A percentile compares a stretch with the other conserved stretches of the same genome.
These are phyloP conservation scores for Mallotus repandus DNA, from an alignment of 441 rosid species.

Conservation along the genomic window DNA sequence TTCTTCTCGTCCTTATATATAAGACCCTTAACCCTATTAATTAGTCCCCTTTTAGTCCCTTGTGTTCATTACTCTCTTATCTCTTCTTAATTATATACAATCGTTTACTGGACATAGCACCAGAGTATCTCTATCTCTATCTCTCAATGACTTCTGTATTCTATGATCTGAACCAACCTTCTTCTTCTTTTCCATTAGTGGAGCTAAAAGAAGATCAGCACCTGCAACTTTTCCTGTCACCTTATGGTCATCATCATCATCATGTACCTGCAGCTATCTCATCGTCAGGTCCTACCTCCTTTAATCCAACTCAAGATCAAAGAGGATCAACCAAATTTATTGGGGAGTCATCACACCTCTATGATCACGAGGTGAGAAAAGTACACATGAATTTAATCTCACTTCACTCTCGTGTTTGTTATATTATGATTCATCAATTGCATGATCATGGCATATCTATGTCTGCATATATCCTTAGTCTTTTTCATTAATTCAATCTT, in stretches of 20 bases:
- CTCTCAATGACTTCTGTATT: conserved; percentile 29
- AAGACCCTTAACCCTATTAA: not conserved
- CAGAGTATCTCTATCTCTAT: conserved; percentile 1
- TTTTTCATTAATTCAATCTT: no score
- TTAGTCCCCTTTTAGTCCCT: conserved; percentile 11
- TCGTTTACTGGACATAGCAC: not conserved
- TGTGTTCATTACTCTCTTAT: not conserved
- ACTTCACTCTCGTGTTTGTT: not conserved
- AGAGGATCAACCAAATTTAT: conserved; percentile 3
- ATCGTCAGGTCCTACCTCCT: conserved; percentile 21
- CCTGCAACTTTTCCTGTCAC: conserved; percentile 33
- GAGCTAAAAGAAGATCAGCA: conserved; percentile 31
- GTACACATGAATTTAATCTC: not conserved
- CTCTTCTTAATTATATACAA: no score
- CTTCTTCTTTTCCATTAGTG: conserved; percentile 28
- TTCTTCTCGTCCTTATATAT: not conserved
- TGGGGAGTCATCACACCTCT: conserved; percentile 15
- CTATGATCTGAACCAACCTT: conserved; percentile 28
- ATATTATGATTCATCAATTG: not conserved
- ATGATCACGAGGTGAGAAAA: conserved; percentile 34
- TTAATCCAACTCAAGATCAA: conserved; percentile 23
- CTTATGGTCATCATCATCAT: conserved; percentile 21
- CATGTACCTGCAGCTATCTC: conserved; percentile 18
- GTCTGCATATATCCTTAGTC: not conserved
- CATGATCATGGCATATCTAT: not conserved